Percentiles rank a stretch among this genome's conserved stretches.
Conservation (phyloP, 352 stramenopile genomes). For the Globisporangium middletonii region DNA sequence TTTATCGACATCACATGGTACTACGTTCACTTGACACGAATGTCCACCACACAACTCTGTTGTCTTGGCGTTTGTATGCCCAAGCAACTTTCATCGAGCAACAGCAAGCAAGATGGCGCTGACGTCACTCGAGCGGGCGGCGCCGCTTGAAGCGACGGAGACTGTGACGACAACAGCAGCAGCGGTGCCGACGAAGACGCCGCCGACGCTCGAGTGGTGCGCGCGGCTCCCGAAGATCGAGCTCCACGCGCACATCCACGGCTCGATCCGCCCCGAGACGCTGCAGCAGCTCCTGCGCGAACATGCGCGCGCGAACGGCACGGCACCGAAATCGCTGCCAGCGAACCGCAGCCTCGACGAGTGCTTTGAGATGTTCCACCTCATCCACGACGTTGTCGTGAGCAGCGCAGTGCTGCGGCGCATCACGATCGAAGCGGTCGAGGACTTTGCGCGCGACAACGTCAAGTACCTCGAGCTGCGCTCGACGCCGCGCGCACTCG, state of each 20-base stretch:
- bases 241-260: slow-evolving; percentile 87
- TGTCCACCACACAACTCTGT: too few species aligned
- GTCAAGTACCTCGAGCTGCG: slow-evolving; percentile 83
- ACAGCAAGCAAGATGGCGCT: too few species aligned
- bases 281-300: slow-evolving; percentile 59
- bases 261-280: slow-evolving; percentile 64
- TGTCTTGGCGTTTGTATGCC: background rate
- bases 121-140: too few species aligned
- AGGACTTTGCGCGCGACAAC: slow-evolving; percentile 78
- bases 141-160: background rate
- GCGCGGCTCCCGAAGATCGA: slow-evolving; percentile 71
- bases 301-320: slow-evolving; percentile 22
- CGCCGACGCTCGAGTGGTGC: slow-evolving; percentile 38
- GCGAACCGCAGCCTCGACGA: slow-evolving; percentile 60
- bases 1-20: too few species aligned
- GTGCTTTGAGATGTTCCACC: slow-evolving; percentile 86
- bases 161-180: background rate
- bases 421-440: slow-evolving; percentile 73
- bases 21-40: too few species aligned
- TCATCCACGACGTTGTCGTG: slow-evolving; percentile 81
- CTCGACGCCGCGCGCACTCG: slow-evolving; percentile 66
- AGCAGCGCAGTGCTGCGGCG: slow-evolving; percentile 51
- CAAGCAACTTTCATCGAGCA: background rate
- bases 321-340: slow-evolving; percentile 28
- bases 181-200: background rate